Evolutionary conservation across 768 basidiomycete species (phyloP).

Genomic region (Stropharia rugosoannulata): DNA sequence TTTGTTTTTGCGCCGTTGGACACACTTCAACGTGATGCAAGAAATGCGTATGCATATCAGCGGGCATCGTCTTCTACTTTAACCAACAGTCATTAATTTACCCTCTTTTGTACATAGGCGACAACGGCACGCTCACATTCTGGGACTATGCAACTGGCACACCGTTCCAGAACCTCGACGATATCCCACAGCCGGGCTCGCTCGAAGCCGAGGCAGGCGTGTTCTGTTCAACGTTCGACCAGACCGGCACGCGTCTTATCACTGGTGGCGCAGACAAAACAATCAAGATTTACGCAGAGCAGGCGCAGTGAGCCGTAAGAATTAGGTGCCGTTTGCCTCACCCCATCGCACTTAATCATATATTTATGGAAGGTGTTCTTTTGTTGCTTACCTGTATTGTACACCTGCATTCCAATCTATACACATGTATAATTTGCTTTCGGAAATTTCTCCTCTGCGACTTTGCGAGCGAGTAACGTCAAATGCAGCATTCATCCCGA

Average conservation of each 20-base stretch:
- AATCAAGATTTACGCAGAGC: conserved; percentile 88
- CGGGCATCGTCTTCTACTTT: too few relatives aligned
- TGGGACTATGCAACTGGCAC: conserved; percentile 97
- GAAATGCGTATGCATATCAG: too few relatives aligned
- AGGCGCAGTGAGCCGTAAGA: conserved; percentile 42
- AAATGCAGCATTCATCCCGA: background rate
- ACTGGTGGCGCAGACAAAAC: conserved; percentile 99
- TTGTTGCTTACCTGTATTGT: background rate
- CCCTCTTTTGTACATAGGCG: conserved; percentile 46
- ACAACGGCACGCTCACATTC: conserved; percentile 87
- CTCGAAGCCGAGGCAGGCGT: conserved; percentile 96
- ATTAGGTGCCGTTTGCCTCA: background rate
- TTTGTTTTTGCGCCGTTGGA: background rate
- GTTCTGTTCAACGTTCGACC: conserved; percentile 96
- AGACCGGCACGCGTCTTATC: conserved; percentile 90
- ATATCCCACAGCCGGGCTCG: conserved; percentile 95
- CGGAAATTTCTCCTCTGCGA: background rate
- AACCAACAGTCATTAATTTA: too few relatives aligned
- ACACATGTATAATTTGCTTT: background rate
- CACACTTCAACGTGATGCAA: background rate
- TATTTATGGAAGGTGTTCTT: background rate
- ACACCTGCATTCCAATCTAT: background rate
- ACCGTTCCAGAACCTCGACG: conserved; percentile 92
- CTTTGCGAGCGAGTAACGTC: too few relatives aligned
- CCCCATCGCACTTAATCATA: background rate